These are phyloP conservation scores for Phytophthora cactorum DNA, from an alignment of 352 stramenopile species.

Conservation along the genomic window DNA sequence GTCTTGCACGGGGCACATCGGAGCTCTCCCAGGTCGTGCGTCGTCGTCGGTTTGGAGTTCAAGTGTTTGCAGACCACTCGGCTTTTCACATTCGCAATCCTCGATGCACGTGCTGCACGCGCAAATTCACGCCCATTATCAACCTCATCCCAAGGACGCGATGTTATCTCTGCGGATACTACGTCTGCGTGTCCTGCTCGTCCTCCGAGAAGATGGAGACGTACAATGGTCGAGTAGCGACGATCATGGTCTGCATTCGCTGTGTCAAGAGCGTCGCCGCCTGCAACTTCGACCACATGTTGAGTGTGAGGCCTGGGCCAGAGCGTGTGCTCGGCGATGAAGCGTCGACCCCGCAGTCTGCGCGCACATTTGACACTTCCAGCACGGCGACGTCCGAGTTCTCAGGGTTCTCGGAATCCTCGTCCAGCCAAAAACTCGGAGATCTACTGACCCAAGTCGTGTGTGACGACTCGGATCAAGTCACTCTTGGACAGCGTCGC, in stretches of 20 bases:
- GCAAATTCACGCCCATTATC: constrained; percentile 10
- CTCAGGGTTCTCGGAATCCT: constrained; percentile 2
- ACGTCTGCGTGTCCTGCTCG: constrained; percentile 34
- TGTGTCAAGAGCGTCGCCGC: constrained; percentile 25
- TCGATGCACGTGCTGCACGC: constrained; percentile 43
- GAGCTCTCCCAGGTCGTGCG: constrained; percentile 33
- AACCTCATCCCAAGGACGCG: constrained; percentile 22
- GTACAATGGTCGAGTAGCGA: constrained; percentile 32
- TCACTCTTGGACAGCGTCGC: constrained; percentile 1
- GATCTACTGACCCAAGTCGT: constrained; percentile 26
- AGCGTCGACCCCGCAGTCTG: background rate
- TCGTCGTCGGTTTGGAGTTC: constrained; percentile 37
- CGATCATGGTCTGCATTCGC: constrained; percentile 33
- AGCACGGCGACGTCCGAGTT: background rate
- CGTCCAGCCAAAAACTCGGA: constrained; percentile 24
- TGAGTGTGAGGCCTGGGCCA: constrained; percentile 16
- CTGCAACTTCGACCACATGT: constrained; percentile 38
- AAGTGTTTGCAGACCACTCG: constrained; percentile 39
- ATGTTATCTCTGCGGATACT: constrained; percentile 42
- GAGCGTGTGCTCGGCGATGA: constrained; percentile 21
- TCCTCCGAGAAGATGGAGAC: constrained; percentile 38
- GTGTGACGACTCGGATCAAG: constrained; percentile 7
- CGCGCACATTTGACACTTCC: constrained; percentile 5
- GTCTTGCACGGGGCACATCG: constrained; percentile 25
- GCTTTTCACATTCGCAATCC: constrained; percentile 34